These are phyloP conservation scores for Ascochyta clinopodiicola DNA, from an alignment of 2,329 filamentous ascomycete genomes.

Conservation along the genomic window DNA sequence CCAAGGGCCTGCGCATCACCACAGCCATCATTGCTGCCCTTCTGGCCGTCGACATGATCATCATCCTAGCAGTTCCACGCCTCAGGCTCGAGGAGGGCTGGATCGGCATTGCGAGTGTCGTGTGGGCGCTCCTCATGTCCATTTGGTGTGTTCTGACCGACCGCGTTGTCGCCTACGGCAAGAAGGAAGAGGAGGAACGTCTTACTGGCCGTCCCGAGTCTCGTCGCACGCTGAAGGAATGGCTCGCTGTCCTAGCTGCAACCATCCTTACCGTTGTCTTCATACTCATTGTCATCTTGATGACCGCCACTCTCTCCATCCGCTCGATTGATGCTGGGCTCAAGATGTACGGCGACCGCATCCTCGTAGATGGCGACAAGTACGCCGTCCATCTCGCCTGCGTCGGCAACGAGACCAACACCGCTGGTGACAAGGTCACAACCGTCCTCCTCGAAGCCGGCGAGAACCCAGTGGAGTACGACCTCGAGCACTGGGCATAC, in stretches of 20 bases:
- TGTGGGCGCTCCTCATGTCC: conserved; percentile 82
- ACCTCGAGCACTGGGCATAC: conserved; percentile 81
- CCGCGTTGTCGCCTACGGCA: conserved; percentile 86
- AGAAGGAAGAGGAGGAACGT: conserved; percentile 89
- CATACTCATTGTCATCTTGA: conserved; percentile 71
- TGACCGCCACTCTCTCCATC: conserved; percentile 80
- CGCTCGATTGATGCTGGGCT: conserved; percentile 81
- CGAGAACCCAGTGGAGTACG: conserved; percentile 77
- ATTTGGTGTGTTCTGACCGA: conserved; percentile 82
- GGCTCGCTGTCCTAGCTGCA: conserved; percentile 78
- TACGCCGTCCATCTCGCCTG: conserved; percentile 90
- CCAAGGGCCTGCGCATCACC: conserved; percentile 76
- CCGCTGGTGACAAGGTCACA: conserved; percentile 64
- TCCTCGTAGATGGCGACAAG: conserved; percentile 81
- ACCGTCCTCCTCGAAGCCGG: conserved; percentile 89
- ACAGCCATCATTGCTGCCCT: conserved; percentile 71
- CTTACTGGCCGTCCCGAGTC: conserved; percentile 89
- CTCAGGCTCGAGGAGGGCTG: conserved; percentile 86
- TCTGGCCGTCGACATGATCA: conserved; percentile 75
- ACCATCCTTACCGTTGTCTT: conserved; percentile 75
- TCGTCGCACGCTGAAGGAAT: conserved; percentile 80
- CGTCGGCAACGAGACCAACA: conserved; percentile 70
- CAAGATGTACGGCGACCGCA: conserved; percentile 73
- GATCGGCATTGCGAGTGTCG: conserved; percentile 84
- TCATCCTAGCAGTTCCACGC: conserved; percentile 76